Conservation (phyloP, 1,139 yeast genomes). For the Schizosaccharomyces versatilis region DNA sequence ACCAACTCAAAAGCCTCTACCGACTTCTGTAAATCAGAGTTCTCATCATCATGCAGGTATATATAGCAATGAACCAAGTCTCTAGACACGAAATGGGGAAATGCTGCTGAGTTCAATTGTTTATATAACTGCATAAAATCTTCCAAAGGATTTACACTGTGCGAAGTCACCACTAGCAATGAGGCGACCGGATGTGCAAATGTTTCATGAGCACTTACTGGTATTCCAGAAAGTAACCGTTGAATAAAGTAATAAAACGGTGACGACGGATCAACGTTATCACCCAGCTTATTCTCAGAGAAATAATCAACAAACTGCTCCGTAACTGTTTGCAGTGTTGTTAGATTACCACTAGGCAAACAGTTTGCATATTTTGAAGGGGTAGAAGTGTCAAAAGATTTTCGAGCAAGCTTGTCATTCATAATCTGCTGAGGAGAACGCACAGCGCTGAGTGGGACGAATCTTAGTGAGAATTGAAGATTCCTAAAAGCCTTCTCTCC, state of each 20-base stretch:
- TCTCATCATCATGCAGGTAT: conserved; percentile 21
- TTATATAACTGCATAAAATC: conserved; percentile 22
- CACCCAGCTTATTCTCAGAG: no score
- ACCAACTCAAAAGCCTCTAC: conserved; percentile 12
- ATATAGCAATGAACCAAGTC: conserved; percentile 22
- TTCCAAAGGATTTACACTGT: conserved; percentile 28
- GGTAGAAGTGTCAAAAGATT: not conserved
- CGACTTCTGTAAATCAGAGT: conserved; percentile 17
- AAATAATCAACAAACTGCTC: no score
- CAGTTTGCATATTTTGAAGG: conserved; percentile 5
- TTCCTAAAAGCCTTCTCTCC: conserved; percentile 18
- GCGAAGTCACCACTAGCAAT: conserved; percentile 37
- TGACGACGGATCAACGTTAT: no score
- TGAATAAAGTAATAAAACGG: conserved; percentile 26
- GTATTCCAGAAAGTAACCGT: conserved; percentile 37
- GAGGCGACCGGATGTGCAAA: conserved; percentile 78
- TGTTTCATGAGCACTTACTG: conserved; percentile 61
- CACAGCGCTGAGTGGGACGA: conserved; percentile 10
- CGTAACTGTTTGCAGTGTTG: no score
- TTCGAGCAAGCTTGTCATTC: conserved; percentile 1
- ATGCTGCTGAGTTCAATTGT: conserved; percentile 17
- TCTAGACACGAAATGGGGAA: conserved; percentile 19
- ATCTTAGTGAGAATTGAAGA: conserved; percentile 18
- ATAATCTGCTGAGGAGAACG: conserved; percentile 4
- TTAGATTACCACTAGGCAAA: no score